Evolutionary conservation across 2,329 filamentous ascomycete genomes (phyloP).

Genomic region (Talaromyces rugulosus): DNA sequence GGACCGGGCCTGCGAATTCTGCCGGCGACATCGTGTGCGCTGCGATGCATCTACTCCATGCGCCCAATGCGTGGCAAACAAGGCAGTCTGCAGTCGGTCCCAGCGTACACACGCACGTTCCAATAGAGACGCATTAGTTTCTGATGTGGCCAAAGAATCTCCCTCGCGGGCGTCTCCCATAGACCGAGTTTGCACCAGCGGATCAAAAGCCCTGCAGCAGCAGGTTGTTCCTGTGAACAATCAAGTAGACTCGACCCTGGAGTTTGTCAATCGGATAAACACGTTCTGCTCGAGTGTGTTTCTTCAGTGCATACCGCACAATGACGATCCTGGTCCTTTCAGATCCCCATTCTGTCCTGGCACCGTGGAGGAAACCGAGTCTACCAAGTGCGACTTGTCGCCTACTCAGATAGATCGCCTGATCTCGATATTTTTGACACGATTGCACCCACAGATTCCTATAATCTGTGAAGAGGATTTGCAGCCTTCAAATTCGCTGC

Average conservation of each 20-base stretch:
- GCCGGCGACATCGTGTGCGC: not conserved
- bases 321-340: not conserved
- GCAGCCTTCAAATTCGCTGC: not conserved
- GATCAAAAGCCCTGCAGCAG: not conserved
- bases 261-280: not conserved
- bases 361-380: not conserved
- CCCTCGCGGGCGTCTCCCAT: not conserved
- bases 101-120: not conserved
- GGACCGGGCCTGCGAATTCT: not conserved
- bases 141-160: not conserved
- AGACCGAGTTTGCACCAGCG: not conserved
- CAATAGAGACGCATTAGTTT: not conserved
- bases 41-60: not conserved
- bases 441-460: constrained; percentile 13
- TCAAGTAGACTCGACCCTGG: not conserved
- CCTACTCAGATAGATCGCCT: constrained; percentile 5
- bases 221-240: not conserved
- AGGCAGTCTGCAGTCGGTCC: not conserved
- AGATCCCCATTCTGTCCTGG: not conserved
- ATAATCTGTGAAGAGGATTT: constrained; percentile 12
- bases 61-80: not conserved
- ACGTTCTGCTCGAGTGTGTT: not conserved
- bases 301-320: not conserved
- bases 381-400: not conserved
- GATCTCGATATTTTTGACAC: constrained; percentile 14